Evolutionary conservation across 495 filamentous ascomycete genomes (phyloP).

Genomic region (Melanomma pulvis-pyrius): DNA sequence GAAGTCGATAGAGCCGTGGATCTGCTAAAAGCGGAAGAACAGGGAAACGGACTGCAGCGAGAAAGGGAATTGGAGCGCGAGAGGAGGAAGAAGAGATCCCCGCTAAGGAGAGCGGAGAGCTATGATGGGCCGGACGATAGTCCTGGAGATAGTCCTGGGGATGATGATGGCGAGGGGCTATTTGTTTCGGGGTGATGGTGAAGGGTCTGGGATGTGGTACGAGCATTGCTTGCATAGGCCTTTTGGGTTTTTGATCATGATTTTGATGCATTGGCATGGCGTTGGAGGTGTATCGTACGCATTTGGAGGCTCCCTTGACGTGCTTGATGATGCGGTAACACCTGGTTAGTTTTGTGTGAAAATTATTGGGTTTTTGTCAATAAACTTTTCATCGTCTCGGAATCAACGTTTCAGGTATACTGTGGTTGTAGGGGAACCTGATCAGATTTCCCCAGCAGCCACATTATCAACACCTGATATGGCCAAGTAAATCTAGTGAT

Average conservation of each 20-base stretch:
- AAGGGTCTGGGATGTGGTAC: background rate
- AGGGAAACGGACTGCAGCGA: conserved; percentile 4
- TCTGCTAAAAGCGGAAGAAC: conserved; percentile 26
- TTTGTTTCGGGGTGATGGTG: conserved; percentile 15
- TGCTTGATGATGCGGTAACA: background rate
- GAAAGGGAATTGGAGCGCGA: background rate
- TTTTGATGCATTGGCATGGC: background rate
- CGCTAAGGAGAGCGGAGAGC: conserved; percentile 23
- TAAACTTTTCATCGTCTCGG: too few species aligned
- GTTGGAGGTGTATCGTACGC: background rate
- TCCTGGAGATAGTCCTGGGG: conserved; percentile 16
- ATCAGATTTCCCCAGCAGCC: too few species aligned
- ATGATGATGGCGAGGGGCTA: conserved; percentile 21
- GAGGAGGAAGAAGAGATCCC: conserved; percentile 22
- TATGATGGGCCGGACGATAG: conserved; percentile 12
- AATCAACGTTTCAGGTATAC: too few species aligned
- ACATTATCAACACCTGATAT: too few species aligned
- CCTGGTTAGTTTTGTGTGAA: too few species aligned
- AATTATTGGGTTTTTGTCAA: too few species aligned
- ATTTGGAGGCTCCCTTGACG: background rate
- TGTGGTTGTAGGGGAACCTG: too few species aligned
- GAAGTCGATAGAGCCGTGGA: conserved; percentile 33
- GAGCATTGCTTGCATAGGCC: background rate
- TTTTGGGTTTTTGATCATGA: background rate
- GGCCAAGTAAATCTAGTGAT: too few species aligned